phyloP scores from a whole-genome alignment of 768 basidiomycete species.

The Neoboletus magnificus region DNA sequence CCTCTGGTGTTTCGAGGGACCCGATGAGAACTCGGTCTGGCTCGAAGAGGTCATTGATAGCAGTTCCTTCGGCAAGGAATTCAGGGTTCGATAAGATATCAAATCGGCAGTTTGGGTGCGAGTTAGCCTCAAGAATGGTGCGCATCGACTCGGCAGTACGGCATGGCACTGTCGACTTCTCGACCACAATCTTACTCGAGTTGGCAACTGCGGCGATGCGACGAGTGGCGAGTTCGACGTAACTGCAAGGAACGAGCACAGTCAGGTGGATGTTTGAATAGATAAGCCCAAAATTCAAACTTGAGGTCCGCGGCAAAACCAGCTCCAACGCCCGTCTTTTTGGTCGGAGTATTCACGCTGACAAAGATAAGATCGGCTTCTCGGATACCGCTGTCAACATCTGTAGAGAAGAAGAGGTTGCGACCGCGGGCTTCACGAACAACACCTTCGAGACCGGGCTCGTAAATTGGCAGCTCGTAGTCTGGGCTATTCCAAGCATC shows the following conservation, averaged over 20 bases:
- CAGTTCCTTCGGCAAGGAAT: conserved; percentile 98
- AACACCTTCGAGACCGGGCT: conserved; percentile 92
- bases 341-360: conserved; percentile 97
- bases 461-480: conserved; percentile 91
- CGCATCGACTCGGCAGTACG: conserved; percentile 99
- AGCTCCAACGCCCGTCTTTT: conserved; percentile 96
- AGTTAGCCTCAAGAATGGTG: conserved; percentile 98
- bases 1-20: conserved; percentile 86
- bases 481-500: conserved; percentile 94
- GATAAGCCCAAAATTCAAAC: conserved; percentile 45
- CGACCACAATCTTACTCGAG: conserved; percentile 95
- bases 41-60: conserved; percentile 79
- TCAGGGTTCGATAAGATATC: conserved; percentile 99
- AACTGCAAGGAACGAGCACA: conserved; percentile 48
- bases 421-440: conserved; percentile 84
- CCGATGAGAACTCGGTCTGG: conserved; percentile 98
- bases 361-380: conserved; percentile 99
- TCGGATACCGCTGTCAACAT: conserved; percentile 87
- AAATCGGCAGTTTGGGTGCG: conserved; percentile 84
- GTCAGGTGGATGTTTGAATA: conserved; percentile 9
- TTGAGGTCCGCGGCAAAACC: conserved; percentile 98
- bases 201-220: conserved; percentile 90
- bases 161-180: conserved; percentile 99
- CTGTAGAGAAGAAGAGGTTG: conserved; percentile 96
- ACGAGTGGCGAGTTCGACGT: conserved; percentile 95